Evolutionary conservation across 768 basidiomycete genomes (phyloP).

Genomic region (Tylopilus balloui): DNA sequence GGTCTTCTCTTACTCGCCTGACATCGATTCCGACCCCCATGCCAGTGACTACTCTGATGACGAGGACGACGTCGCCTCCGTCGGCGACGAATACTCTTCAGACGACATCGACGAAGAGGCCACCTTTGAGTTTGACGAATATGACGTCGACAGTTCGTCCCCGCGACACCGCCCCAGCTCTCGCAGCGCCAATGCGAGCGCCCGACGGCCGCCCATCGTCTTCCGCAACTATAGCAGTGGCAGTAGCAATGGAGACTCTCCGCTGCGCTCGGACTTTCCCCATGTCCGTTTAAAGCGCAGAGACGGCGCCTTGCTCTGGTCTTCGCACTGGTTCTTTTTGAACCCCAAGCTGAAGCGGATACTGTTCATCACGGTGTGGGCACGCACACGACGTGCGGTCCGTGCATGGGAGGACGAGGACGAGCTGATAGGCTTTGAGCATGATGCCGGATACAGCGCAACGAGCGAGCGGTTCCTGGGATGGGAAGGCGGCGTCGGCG

Average conservation of each 20-base stretch:
- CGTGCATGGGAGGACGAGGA: slow-evolving; percentile 50
- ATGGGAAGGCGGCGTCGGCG: slow-evolving; percentile 75
- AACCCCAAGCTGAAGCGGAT: slow-evolving; percentile 91
- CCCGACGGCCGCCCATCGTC: slow-evolving; percentile 10
- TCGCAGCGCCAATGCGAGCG: slow-evolving; percentile 1
- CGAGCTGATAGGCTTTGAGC: slow-evolving; percentile 33
- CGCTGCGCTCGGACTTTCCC: slow-evolving; percentile 36
- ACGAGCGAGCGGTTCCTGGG: slow-evolving; percentile 62
- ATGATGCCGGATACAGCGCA: slow-evolving; percentile 33
- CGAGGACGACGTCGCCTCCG: slow-evolving; percentile 67
- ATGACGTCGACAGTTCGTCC: slow-evolving; percentile 55
- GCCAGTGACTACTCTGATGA: slow-evolving; percentile 76
- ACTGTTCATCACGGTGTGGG: slow-evolving; percentile 90
- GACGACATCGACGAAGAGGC: slow-evolving; percentile 71
- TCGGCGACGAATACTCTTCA: slow-evolving; percentile 64
- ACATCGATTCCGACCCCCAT: slow-evolving; percentile 92
- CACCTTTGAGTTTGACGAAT: slow-evolving; percentile 76
- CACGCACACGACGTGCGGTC: slow-evolving; percentile 60
- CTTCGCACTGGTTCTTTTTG: slow-evolving; percentile 95
- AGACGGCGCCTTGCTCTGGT: slow-evolving; percentile 86
- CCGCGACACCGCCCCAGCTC: slow-evolving; percentile 10
- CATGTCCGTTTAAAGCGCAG: slow-evolving; percentile 50
- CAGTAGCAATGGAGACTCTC: slow-evolving; percentile 32
- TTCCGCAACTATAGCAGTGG: slow-evolving; percentile 34
- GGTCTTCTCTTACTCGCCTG: slow-evolving; percentile 91